Evolutionary conservation across 2,329 filamentous ascomycete species (phyloP).

Genomic region (Delphinella strobiligena): DNA sequence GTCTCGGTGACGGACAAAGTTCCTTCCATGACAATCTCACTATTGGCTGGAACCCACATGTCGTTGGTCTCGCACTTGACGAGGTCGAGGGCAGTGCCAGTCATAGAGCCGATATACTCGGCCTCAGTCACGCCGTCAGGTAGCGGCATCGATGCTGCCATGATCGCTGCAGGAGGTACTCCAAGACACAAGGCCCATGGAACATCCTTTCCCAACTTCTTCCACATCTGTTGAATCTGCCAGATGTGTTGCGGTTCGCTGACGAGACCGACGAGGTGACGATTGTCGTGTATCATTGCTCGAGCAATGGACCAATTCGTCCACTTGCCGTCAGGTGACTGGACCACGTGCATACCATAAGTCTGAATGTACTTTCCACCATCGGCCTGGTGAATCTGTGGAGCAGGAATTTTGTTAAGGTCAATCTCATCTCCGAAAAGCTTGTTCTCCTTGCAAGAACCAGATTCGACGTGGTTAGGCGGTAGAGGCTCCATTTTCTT

Average conservation of each 20-base stretch:
- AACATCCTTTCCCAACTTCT: constrained; percentile 31
- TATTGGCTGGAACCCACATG: constrained; percentile 36
- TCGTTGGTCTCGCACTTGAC: constrained; percentile 42
- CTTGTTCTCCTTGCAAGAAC: too few species aligned
- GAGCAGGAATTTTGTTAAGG: too few species aligned
- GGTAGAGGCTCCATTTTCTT: too few species aligned
- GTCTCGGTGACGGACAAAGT: constrained; percentile 33
- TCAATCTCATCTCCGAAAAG: too few species aligned
- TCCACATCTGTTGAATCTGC: constrained; percentile 36
- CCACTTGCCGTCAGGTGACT: too few species aligned
- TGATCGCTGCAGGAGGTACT: constrained; percentile 37
- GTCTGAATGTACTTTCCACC: too few species aligned
- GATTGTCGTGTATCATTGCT: too few species aligned
- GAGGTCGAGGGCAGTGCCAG: constrained; percentile 34
- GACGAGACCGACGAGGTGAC: constrained; percentile 30
- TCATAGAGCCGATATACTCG: constrained; percentile 37
- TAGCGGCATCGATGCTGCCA: too few species aligned
- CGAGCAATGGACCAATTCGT: too few species aligned
- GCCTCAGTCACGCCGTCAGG: constrained; percentile 37
- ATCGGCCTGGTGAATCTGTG: too few species aligned
- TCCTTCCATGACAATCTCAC: constrained; percentile 42
- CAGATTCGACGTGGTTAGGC: too few species aligned
- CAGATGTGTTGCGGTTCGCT: constrained; percentile 36
- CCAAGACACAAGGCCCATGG: constrained; percentile 38
- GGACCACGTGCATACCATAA: too few species aligned